Evolutionary conservation across 345 rosid genomes (phyloP), one percentile per base, ranked within the genome.

Genomic region (Ricinus communis): DNA sequence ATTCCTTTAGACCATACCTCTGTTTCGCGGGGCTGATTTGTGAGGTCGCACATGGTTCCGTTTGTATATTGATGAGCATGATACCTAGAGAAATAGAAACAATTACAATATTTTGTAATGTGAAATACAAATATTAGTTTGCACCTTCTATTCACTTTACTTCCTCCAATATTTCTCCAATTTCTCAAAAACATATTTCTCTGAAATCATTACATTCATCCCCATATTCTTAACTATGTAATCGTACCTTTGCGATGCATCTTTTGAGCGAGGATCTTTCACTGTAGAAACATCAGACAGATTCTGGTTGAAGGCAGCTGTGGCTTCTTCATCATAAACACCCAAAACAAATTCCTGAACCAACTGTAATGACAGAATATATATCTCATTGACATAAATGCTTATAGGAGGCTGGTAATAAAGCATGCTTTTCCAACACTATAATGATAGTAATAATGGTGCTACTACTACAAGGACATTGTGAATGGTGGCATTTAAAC

Each of bases 11-110:
- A 27, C 47, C 62, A 54, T 76, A 86, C 99, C 93, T 95, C 99
- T 28, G 96, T 90, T 79, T 89, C 93, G 25, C 99, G 93, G 24
- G 93, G 93, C 54, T 79, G 81, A 77, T 87, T 85, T 59, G 97
- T 90, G 73, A 95, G 99, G 80, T 95, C 97, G 62, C 99, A 95
- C n/a, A 61, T 43, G 16, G 97, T 95, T 58, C 99, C 99, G 61
- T 90, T 92, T 38, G 86, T 90, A 68, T 80, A 92, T 49, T 80
- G 87, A 78, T 95, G 97, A 66, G 98, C 87, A 73, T 90, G 97
- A 79, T 94, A 92, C 84, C 99, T 95, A 71, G 62, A 74, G 27
- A 52, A 64, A 51, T 5, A 33, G 10, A 24, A 18, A 40, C 41
- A 61, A 16, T 58, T 58, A 3, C 30, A 58, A 58, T 30, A 58